Evolutionary conservation across 2,329 filamentous ascomycete species (phyloP).

Genomic region (Exophiala mesophila): DNA sequence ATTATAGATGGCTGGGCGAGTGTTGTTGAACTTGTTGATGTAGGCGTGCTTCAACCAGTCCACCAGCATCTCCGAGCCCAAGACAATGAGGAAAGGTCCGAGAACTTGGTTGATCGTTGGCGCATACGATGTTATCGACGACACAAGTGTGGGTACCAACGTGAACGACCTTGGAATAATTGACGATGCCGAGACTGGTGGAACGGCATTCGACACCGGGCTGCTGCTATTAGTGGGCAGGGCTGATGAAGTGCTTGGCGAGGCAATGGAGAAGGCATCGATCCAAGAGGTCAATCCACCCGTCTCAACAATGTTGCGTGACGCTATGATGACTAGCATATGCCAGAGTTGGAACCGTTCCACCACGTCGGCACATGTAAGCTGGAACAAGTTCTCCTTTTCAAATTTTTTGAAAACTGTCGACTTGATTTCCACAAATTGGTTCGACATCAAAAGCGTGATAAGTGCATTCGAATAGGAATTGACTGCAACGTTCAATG

Average conservation of each 20-base stretch:
- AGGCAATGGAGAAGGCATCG: slow-evolving; percentile 34
- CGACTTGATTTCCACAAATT: slow-evolving; percentile 98
- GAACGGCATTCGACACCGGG: slow-evolving; percentile 48
- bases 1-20: slow-evolving; percentile 82
- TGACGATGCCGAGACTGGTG: slow-evolving; percentile 55
- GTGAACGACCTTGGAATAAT: slow-evolving; percentile 90
- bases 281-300: slow-evolving; percentile 65
- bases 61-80: slow-evolving; percentile 94
- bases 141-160: slow-evolving; percentile 61
- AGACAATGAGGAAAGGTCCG: slow-evolving; percentile 86
- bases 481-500: slow-evolving; percentile 95
- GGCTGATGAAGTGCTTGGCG: slow-evolving; percentile 35
- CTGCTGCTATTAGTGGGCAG: slow-evolving; percentile 39
- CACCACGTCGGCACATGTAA: slow-evolving; percentile 93
- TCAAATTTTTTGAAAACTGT: slow-evolving; percentile 99
- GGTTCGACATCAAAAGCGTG: slow-evolving; percentile 89
- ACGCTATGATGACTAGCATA: slow-evolving; percentile 92
- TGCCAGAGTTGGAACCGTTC: slow-evolving; percentile 96
- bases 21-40: slow-evolving; percentile 98
- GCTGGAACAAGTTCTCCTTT: slow-evolving; percentile 93
- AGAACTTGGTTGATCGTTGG: slow-evolving; percentile 67
- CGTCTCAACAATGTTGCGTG: slow-evolving; percentile 93
- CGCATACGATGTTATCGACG: slow-evolving; percentile 41
- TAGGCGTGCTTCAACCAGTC: slow-evolving; percentile 97
- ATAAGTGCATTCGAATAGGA: slow-evolving; percentile 95